phyloP scores from a whole-genome alignment of 2,329 filamentous ascomycete genomes.

The Paraphoma sp. region DNA sequence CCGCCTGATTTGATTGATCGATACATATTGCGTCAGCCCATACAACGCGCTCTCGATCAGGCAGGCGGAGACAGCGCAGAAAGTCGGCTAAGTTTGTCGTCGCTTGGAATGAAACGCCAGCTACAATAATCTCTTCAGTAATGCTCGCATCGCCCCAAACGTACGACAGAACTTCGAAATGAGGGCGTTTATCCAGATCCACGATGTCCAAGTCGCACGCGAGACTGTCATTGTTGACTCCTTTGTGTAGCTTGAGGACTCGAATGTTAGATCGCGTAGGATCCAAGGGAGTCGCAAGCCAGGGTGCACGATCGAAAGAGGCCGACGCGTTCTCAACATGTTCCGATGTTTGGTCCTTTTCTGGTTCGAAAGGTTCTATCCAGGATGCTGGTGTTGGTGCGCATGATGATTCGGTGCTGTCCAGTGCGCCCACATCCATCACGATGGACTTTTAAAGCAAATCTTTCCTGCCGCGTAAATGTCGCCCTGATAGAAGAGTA shows the following conservation, averaged over 20 bases:
- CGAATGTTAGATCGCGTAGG: background rate
- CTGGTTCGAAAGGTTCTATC: background rate
- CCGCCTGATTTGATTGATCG: background rate
- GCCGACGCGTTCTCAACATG: background rate
- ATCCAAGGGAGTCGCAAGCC: background rate
- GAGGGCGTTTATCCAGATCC: background rate
- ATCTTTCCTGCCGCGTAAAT: no score
- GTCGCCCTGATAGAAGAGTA: no score
- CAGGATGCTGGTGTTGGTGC: background rate
- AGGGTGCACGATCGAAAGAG: background rate
- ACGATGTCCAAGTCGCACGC: background rate
- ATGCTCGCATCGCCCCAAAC: constrained; percentile 2
- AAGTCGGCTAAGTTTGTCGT: background rate
- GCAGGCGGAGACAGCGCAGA: background rate
- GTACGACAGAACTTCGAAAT: constrained; percentile 2
- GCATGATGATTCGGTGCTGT: background rate
- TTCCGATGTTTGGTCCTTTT: background rate
- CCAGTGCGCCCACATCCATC: background rate
- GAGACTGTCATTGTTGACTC: background rate
- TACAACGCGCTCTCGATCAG: background rate
- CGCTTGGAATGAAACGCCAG: background rate
- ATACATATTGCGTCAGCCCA: constrained; percentile 1
- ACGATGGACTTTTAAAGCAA: background rate
- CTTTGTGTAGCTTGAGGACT: background rate
- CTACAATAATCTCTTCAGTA: background rate